Evolutionary conservation across 306 rosid species (phyloP).

Genomic region (Ormosia emarginata): DNA sequence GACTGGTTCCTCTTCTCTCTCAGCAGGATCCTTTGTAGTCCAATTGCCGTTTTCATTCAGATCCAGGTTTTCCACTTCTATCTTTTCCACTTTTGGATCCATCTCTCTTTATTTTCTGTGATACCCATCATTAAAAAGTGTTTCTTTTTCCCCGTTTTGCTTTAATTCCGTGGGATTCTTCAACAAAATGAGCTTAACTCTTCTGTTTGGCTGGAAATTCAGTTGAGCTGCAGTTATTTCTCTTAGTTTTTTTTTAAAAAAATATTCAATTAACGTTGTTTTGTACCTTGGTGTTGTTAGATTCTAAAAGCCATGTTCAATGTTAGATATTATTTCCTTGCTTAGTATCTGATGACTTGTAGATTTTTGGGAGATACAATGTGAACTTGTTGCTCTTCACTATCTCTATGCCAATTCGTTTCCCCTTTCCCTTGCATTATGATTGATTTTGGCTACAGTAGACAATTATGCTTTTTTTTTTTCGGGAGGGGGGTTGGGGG

Average conservation of each 20-base stretch:
- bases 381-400: background rate
- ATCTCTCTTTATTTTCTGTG: background rate
- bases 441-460: background rate
- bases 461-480: background rate
- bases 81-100: background rate
- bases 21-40: constrained; percentile 45
- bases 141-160: background rate
- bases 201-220: background rate
- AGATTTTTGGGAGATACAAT: background rate
- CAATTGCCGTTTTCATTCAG: constrained; percentile 74
- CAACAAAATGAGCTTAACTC: background rate
- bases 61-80: constrained; percentile 63
- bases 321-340: background rate
- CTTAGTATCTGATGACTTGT: background rate
- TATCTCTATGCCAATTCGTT: background rate
- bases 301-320: background rate
- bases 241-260: background rate
- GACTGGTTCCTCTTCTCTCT: constrained; percentile 72
- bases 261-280: background rate
- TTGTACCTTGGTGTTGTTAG: background rate
- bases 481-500: background rate
- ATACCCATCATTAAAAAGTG: background rate
- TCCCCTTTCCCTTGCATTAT: background rate
- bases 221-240: background rate
- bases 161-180: background rate